Evolutionary conservation across 2,329 filamentous ascomycete species (phyloP), one percentile per base, ranked within the genome.

Genomic region (Parafenestella ontariensis): DNA sequence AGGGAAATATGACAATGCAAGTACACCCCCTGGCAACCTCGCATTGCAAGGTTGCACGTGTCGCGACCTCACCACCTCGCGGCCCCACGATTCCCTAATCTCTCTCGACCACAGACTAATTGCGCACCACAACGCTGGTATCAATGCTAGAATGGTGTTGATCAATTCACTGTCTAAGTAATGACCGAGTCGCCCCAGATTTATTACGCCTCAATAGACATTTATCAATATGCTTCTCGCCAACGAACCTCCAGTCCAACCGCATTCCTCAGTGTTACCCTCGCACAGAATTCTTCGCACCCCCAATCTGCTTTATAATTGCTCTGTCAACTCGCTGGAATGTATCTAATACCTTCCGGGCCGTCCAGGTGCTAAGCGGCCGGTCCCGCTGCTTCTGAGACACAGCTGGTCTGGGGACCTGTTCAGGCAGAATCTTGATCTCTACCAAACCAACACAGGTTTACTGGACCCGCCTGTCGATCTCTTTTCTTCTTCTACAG

Each of bases 341-440:
- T 67, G 65, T 39, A 52, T 54, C 48, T 47, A 53, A 50, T 55
- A 61, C 43, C 40, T 58, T 39, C 52, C 46, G 51, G 54, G 53
- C 52, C 51, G 46, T 45, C 49, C 56, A 56, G 48, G 24, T 51
- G 49, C 49, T 53, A 52, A 58, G 55, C 45, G 43, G 49, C 52
- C 39, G 48, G 51, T 61, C 58, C 60, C 57, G 56, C 54, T 48
- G 50, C 47, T 52, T 57, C 60, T 69, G 69, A 73, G 67, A 72
- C 68, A 50, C 53, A 34, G 45, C 52, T 46, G 33, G 69, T 73
- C 56, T 57, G 65, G 68, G 59, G 39, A 54, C 26, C 13, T 52
- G 41, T 67, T 67, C 66, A 69, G 68, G 60, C 65, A 68, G 59
- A 69, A 66, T 68, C 48, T 47, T 36, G 24, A 49, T 20, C 45